These are phyloP conservation scores for Trebouxia sp. DNA, from an alignment of 139 green algal genomes.

Conservation along the genomic window DNA sequence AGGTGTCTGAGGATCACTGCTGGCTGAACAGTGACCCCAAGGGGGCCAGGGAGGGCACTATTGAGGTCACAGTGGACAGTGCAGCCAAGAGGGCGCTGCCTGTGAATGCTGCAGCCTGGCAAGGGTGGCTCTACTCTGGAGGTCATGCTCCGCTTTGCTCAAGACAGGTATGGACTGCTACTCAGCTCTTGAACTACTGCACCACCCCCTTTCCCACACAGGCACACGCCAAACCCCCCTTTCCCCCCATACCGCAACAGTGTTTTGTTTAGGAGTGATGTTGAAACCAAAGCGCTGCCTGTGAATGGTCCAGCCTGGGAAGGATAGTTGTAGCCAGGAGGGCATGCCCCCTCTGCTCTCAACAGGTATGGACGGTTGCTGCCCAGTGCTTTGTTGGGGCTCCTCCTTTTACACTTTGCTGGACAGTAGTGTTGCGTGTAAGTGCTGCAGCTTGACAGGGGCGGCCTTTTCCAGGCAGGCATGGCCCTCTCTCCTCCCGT, in stretches of 20 bases:
- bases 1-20: slow-evolving; percentile 53
- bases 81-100: slow-evolving; percentile 41
- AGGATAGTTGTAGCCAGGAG: background rate
- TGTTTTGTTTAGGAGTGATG: background rate
- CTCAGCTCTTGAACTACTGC: background rate
- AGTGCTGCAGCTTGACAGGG: slow-evolving; percentile 36
- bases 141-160: slow-evolving; percentile 42
- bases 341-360: background rate
- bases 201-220: background rate
- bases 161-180: background rate
- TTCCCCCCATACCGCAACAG: background rate
- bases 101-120: slow-evolving; percentile 35
- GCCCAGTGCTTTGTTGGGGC: too few relatives aligned
- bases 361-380: background rate
- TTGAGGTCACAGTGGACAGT: slow-evolving; percentile 50
- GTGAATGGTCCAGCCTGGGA: background rate
- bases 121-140: slow-evolving; percentile 50
- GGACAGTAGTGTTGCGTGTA: background rate
- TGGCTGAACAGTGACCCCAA: slow-evolving; percentile 29
- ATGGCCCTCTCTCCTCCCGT: slow-evolving; percentile 37
- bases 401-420: too few relatives aligned
- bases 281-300: background rate
- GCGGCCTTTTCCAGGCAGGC: slow-evolving; percentile 50
- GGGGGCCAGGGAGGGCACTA: background rate
- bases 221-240: background rate